These are phyloP conservation scores for Triticum turgidum DNA, from an alignment of 176 grass and related monocot species.

Conservation along the genomic window DNA sequence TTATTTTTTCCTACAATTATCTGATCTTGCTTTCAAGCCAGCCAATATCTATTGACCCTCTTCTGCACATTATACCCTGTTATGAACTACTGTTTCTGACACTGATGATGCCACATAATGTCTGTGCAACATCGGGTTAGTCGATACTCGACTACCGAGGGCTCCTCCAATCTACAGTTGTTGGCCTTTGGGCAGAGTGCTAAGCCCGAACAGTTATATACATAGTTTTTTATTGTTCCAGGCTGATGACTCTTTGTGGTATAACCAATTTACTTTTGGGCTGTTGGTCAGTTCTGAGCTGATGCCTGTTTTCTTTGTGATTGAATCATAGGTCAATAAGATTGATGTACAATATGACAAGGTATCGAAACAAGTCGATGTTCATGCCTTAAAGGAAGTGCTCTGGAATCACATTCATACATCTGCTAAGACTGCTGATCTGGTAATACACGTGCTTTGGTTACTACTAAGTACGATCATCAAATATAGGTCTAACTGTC, in stretches of 20 bases:
- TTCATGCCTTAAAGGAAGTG: slow-evolving; percentile 93
- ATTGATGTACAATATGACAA: slow-evolving; percentile 94
- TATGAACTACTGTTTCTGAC: too few relatives aligned
- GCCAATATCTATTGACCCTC: too few relatives aligned
- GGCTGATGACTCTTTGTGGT: not conserved
- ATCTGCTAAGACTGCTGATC: slow-evolving; percentile 43
- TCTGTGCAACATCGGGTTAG: too few relatives aligned
- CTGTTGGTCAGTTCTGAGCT: slow-evolving; percentile 15
- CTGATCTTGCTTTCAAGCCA: not conserved
- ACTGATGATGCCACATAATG: too few relatives aligned
- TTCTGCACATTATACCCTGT: too few relatives aligned
- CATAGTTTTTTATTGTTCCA: not conserved
- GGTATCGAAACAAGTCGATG: slow-evolving; percentile 96
- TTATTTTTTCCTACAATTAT: not conserved
- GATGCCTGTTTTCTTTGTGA: slow-evolving; percentile 28
- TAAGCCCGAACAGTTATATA: not conserved
- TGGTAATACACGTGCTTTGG: slow-evolving; percentile 40
- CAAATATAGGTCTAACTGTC: not conserved
- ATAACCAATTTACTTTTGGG: not conserved
- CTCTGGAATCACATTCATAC: slow-evolving; percentile 88
- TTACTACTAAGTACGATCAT: not conserved
- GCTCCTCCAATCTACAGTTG: too few relatives aligned
- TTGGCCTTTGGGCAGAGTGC: too few relatives aligned
- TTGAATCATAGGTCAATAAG: slow-evolving; percentile 73
- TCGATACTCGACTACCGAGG: too few relatives aligned